Evolutionary conservation across 768 basidiomycete genomes (phyloP), one percentile per base, ranked within the genome.

Genomic region (Hericium alpestre): DNA sequence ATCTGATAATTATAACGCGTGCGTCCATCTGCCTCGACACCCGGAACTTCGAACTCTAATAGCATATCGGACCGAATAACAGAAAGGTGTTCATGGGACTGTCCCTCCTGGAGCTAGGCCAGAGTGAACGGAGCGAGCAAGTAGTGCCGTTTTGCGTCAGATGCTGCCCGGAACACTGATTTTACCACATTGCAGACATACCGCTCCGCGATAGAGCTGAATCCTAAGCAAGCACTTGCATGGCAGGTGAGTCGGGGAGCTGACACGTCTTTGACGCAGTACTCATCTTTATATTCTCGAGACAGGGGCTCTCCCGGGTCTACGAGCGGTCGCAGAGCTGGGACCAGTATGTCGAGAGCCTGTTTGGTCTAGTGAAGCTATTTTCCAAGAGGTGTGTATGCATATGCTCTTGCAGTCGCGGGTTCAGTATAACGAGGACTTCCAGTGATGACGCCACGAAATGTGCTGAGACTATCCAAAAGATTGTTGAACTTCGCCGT

Each of bases 11-110:
- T 95, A 95, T 66, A 84, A 87, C 65, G 93, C 90, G 92, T 94
- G 67, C 65, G 86, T 78, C 20, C 37, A 39, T 27, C 13, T 18
- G 32, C 38, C 46, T 47, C 51, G 32, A 22, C 11, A 5, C 7
- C 20, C 51, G 1, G 32, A 47, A 32, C 53, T 32, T 18, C 55
- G 13, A 37, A 4, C 38, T 37, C 61, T 56, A n/a, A 55, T 52
- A 16, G 10, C 38, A 22, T 59, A 20, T 53, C 15, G 32, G 16
- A 20, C 20, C 6, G 22, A n/a, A 3, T 10, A 37, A 32, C 67
- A 97, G 94, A 4, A 80, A 87, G 67, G 87, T 96, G 22, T 96
- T 93, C 66, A 77, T 90, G 25, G 93, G 85, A 2, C 72, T 96
- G 11, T 84, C 96, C 1, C 74, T 79, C 22, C 74, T 91, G 11